These are phyloP conservation scores for Phlyctochytrium arcticum DNA, from an alignment of 192 early-diverging fungal species.

Conservation along the genomic window DNA sequence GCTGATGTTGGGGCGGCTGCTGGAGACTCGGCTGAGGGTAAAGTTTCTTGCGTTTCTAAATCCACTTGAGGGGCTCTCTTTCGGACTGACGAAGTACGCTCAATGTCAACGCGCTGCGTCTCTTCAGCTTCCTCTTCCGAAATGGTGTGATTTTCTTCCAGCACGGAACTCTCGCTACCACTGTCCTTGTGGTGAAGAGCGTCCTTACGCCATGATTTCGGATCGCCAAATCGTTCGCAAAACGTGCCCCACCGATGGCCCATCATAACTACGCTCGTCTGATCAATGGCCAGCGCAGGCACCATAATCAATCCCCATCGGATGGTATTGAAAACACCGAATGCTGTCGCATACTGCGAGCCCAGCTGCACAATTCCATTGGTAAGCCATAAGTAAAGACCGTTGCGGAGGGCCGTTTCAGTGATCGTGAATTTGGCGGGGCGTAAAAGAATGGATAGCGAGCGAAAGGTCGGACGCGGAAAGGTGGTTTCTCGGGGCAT, in stretches of 20 bases:
- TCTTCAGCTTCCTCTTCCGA: too few relatives aligned
- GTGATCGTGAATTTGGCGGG: constrained; percentile 16
- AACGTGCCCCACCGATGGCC: constrained; percentile 25
- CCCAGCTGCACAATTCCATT: constrained; percentile 16
- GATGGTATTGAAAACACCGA: constrained; percentile 35
- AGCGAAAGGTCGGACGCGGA: not conserved
- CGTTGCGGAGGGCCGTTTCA: constrained; percentile 26
- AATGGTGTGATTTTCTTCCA: too few relatives aligned
- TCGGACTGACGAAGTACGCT: too few relatives aligned
- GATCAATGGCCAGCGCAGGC: constrained; percentile 14
- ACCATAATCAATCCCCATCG: constrained; percentile 31
- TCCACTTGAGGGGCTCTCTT: too few relatives aligned
- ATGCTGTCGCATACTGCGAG: constrained; percentile 23
- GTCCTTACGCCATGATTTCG: too few relatives aligned
- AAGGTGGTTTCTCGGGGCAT: not conserved
- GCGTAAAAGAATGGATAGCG: constrained; percentile 1
- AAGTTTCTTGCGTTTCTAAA: too few relatives aligned
- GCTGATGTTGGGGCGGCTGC: too few relatives aligned
- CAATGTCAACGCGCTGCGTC: too few relatives aligned
- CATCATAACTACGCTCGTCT: constrained; percentile 8
- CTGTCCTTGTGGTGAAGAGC: too few relatives aligned
- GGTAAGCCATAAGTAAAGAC: constrained; percentile 21
- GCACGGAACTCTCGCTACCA: too few relatives aligned
- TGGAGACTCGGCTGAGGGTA: too few relatives aligned
- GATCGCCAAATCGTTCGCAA: too few relatives aligned